Evolutionary conservation across 331 rosid species (phyloP).

Genomic region (Cydonia oblonga): DNA sequence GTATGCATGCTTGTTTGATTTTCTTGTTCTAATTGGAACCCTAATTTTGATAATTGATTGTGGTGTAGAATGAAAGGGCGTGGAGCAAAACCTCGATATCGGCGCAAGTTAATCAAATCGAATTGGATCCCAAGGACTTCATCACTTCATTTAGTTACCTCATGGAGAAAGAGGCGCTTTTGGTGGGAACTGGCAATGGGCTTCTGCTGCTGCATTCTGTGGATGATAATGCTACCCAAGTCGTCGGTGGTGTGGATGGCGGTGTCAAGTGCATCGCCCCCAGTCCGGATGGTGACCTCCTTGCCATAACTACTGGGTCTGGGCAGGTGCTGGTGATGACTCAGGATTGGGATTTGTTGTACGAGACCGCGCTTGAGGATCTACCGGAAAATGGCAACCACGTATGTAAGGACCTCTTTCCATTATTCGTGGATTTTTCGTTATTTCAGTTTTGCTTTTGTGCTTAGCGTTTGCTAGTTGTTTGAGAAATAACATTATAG

Average conservation of each 20-base stretch:
- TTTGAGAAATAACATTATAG: background rate
- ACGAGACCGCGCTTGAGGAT: slow-evolving; percentile 52
- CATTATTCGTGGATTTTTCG: background rate
- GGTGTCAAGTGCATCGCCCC: slow-evolving; percentile 69
- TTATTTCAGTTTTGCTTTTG: background rate
- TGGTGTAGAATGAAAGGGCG: slow-evolving; percentile 36
- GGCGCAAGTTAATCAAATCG: slow-evolving; percentile 34
- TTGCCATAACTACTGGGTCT: slow-evolving; percentile 44
- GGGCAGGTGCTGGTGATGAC: slow-evolving; percentile 76
- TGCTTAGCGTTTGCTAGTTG: background rate
- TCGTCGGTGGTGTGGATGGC: slow-evolving; percentile 80
- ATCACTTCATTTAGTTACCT: slow-evolving; percentile 70
- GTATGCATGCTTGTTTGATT: background rate
- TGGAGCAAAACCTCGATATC: slow-evolving; percentile 34
- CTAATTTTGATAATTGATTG: background rate
- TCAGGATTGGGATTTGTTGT: slow-evolving; percentile 85
- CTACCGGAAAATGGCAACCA: slow-evolving; percentile 28
- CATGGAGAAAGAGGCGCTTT: slow-evolving; percentile 87
- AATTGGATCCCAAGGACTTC: slow-evolving; percentile 48
- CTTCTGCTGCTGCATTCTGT: slow-evolving; percentile 50
- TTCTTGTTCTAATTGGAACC: background rate
- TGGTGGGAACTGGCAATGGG: slow-evolving; percentile 65
- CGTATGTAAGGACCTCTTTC: slow-evolving; percentile 62
- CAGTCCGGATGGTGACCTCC: slow-evolving; percentile 88
- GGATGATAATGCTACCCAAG: slow-evolving; percentile 37